Conservation (phyloP, 768 basidiomycete species). For the Rhizopogon sp. region DNA sequence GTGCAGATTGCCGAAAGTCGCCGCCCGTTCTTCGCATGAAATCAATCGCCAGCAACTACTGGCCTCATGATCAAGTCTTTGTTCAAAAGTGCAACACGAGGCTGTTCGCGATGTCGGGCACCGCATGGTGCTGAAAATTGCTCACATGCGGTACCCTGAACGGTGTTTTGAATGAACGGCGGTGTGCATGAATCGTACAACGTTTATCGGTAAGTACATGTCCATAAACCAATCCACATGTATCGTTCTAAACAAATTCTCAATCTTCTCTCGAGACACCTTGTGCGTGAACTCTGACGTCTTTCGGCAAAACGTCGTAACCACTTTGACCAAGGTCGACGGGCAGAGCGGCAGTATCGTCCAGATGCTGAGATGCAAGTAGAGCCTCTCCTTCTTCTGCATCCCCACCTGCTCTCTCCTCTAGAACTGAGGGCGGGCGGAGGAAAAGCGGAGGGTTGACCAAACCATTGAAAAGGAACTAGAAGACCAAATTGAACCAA, state of each 20-base stretch:
- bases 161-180: constrained; percentile 6
- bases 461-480: constrained; percentile 91
- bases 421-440: constrained; percentile 34
- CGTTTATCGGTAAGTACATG: not conserved
- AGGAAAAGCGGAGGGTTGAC: constrained; percentile 60
- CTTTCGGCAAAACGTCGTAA: constrained; percentile 72
- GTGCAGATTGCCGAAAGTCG: not conserved
- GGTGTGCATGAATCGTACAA: not conserved
- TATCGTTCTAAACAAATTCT: not conserved
- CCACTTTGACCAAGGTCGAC: constrained; percentile 79
- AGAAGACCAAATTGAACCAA: not conserved
- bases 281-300: constrained; percentile 23
- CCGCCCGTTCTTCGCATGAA: not conserved
- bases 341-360: constrained; percentile 82
- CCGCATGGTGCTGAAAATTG: constrained; percentile 2
- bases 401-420: constrained; percentile 32
- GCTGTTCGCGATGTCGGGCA: not conserved
- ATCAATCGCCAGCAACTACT: not conserved
- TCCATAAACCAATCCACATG: not conserved
- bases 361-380: constrained; percentile 40
- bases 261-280: constrained; percentile 9
- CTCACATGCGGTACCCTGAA: constrained; percentile 11
- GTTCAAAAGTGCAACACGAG: not conserved
- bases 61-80: not conserved
- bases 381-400: constrained; percentile 56